Conservation (phyloP, 1,139 yeast species). For the Magnusiomyces tetraspermus region DNA sequence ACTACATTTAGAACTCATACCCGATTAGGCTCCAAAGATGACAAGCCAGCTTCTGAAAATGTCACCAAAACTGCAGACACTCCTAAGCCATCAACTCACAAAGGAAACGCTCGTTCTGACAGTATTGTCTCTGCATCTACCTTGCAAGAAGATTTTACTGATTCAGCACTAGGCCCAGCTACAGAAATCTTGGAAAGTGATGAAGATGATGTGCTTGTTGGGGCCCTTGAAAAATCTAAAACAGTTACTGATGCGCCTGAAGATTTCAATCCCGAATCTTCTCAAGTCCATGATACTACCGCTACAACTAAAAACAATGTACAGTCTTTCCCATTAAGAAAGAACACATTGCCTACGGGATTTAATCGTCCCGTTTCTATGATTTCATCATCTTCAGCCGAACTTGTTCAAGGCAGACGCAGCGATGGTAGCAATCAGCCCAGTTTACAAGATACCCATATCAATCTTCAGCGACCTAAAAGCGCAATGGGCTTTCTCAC, state of each 20-base stretch:
- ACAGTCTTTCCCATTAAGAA: too few relatives aligned
- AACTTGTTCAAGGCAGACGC: not conserved
- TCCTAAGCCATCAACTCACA: too few relatives aligned
- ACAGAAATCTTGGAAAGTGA: not conserved
- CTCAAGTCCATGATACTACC: too few relatives aligned
- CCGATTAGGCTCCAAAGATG: too few relatives aligned
- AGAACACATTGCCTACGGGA: too few relatives aligned
- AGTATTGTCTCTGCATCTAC: not conserved
- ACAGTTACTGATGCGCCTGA: not conserved
- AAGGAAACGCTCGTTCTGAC: too few relatives aligned
- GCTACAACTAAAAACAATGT: too few relatives aligned
- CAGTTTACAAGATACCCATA: not conserved
- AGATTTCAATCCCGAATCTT: not conserved
- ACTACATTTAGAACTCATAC: too few relatives aligned
- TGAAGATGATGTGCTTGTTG: not conserved
- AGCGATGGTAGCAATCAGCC: not conserved
- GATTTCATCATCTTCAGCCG: not conserved
- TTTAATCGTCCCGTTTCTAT: not conserved
- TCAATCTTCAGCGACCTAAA: not conserved
- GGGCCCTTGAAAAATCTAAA: not conserved
- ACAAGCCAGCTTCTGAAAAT: too few relatives aligned
- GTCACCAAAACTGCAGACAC: too few relatives aligned
- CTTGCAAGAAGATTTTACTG: not conserved
- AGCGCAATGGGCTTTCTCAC: not conserved
- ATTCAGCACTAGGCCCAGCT: not conserved